Conservation (phyloP, 2,329 filamentous ascomycete genomes). For the Emergomyces africanus region DNA sequence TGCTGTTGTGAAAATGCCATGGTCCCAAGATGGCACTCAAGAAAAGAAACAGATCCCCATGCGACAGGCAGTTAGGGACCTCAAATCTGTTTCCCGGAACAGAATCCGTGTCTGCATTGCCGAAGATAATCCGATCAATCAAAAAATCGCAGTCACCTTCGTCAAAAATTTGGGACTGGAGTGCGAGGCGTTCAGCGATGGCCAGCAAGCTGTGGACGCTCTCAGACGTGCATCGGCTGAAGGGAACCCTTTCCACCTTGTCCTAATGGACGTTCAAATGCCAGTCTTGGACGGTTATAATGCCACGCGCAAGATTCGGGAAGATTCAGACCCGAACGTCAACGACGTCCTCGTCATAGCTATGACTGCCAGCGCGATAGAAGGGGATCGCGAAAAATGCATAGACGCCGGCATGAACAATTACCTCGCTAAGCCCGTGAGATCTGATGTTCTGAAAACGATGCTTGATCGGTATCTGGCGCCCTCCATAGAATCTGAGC, state of each 20-base stretch:
- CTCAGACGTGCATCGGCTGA: constrained; percentile 59
- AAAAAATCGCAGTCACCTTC: constrained; percentile 86
- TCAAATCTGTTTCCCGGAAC: constrained; percentile 61
- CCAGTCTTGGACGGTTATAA: constrained; percentile 86
- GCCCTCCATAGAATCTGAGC: constrained; percentile 27
- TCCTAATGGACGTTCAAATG: constrained; percentile 97
- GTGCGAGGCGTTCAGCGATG: constrained; percentile 83
- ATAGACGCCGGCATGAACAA: constrained; percentile 97
- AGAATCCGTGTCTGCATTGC: constrained; percentile 82
- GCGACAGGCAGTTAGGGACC: constrained; percentile 44
- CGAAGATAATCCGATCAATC: constrained; percentile 90
- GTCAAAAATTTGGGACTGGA: constrained; percentile 74
- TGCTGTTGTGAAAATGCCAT: constrained; percentile 44
- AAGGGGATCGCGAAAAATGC: constrained; percentile 89
- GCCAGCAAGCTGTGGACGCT: constrained; percentile 74
- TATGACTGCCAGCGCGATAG: constrained; percentile 92
- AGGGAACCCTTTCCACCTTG: constrained; percentile 70
- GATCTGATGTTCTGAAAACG: constrained; percentile 70
- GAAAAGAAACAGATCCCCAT: constrained; percentile 30
- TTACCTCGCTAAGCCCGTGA: constrained; percentile 90
- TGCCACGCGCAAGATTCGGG: constrained; percentile 70
- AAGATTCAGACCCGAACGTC: constrained; percentile 62
- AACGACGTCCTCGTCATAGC: constrained; percentile 83
- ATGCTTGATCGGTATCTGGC: constrained; percentile 61
- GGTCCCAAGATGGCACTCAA: constrained; percentile 34